Conservation (phyloP, 495 filamentous ascomycete genomes). For the Thermothielavioides terrestris region DNA sequence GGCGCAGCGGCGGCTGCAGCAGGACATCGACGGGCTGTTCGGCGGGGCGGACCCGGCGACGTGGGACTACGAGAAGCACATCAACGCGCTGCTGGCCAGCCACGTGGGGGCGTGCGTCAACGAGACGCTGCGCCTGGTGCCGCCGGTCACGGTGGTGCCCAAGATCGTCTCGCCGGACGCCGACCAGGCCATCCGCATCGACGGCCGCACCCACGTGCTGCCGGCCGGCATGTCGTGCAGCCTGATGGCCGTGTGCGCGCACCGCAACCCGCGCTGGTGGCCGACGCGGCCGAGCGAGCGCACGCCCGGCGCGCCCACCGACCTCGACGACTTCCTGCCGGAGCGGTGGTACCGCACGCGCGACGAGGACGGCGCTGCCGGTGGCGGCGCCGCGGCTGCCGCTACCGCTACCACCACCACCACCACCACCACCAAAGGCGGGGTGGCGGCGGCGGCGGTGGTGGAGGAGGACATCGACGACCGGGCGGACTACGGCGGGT, state of each 20-base stretch:
- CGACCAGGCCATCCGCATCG: conserved; percentile 45
- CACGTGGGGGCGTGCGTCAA: conserved; percentile 61
- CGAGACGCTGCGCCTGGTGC: conserved; percentile 56
- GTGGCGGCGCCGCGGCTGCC: too few species aligned
- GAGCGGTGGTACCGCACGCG: conserved; percentile 37
- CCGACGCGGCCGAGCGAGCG: conserved; percentile 37
- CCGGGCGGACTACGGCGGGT: conserved; percentile 48
- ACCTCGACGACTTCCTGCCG: conserved; percentile 40
- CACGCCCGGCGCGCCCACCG: conserved; percentile 19
- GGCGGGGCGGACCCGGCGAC: conserved; percentile 39
- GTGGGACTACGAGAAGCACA: conserved; percentile 54
- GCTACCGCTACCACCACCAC: too few species aligned
- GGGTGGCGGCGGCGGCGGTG: too few species aligned
- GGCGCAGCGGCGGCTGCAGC: conserved; percentile 51
- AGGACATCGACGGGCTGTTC: conserved; percentile 51
- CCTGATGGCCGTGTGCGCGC: conserved; percentile 38
- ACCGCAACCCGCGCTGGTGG: conserved; percentile 60
- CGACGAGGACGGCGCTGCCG: neutral
- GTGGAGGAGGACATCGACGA: conserved; percentile 26
- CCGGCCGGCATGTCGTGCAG: conserved; percentile 41
- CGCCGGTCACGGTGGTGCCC: conserved; percentile 52
- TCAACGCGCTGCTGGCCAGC: conserved; percentile 48
- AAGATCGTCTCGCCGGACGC: conserved; percentile 42
- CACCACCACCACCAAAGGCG: too few species aligned
- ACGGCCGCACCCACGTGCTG: conserved; percentile 42